Base-by-base conservation (phyloP, 2,329 filamentous ascomycete species). In the Colletotrichum brevisporum region DNA sequence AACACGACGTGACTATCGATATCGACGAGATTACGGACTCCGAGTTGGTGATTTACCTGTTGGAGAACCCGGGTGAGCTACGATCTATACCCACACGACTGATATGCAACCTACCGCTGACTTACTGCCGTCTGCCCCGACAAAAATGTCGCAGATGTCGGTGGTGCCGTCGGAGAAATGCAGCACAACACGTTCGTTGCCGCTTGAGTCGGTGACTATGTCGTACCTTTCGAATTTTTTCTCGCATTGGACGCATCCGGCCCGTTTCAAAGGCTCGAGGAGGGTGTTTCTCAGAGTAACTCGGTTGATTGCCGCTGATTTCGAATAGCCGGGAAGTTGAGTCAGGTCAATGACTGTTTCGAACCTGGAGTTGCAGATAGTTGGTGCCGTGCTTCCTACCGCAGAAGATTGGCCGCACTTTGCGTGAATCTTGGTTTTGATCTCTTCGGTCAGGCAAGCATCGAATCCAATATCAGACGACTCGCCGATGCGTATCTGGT, bases 121-220 rank as follows among this genome's bases (percentile, higher is more conserved):
- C 26, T 15, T 16, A 10, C 24, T 43, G 8, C 55, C 55, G 5
- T 57, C 55, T 5, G 55, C 39, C 10, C 55, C 41, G 18, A 57
- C 15, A 21, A 57, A 41, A n/a, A 57, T 21, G 43, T 57, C 55
- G 24, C 55, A 57, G 13, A 15, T 31, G 15, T 57, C 55, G 26
- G 15, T 15, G 10, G 21, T 47, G 10, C 4, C 41, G 36, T 57
- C 55, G 9, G 26, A 39, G 18, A 57, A 57, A 5, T 47, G 10
- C 1, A 45, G 24, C 39, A 27, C 45, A 15, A 57, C 41, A 5
- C 24, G 10, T 10, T 8, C 21, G 6, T 16, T 2, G 21, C 55
- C 16, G 27, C 15, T 2, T 10, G 16, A 24, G 21, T 2, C 12
- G 10, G 31, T 1, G 8, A 9, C 31, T 36, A 47, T 43, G 9